Conservation (phyloP, 2,329 filamentous ascomycete genomes). For the Fusarium odoratissimum region DNA sequence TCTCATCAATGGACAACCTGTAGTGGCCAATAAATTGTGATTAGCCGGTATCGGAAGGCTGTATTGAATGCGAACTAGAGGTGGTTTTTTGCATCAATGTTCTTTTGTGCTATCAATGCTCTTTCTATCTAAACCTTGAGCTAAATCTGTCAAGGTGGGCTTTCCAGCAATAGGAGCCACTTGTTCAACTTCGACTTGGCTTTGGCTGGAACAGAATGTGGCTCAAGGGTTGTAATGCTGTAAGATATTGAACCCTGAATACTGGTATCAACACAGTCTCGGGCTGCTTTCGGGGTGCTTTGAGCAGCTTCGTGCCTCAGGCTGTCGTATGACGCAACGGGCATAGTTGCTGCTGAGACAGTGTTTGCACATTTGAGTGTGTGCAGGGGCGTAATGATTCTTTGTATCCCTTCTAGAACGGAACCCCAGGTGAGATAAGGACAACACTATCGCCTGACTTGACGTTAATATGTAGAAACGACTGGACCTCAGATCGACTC, state of each 20-base stretch:
- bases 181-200: slow-evolving; percentile 3
- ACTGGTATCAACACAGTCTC: background rate
- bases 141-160: background rate
- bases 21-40: background rate
- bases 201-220: background rate
- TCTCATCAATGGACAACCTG: background rate
- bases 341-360: background rate
- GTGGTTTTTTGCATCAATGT: background rate
- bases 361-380: background rate
- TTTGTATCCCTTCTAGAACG: slow-evolving; percentile 34
- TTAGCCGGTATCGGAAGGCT: too few species aligned
- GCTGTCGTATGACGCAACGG: background rate
- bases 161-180: slow-evolving; percentile 1
- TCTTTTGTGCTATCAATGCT: slow-evolving; percentile 18
- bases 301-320: slow-evolving; percentile 6
- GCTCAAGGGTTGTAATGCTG: background rate
- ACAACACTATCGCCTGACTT: slow-evolving; percentile 76
- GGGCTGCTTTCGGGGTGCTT: background rate
- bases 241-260: background rate
- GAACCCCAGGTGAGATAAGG: slow-evolving; percentile 73
- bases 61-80: background rate
- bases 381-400: slow-evolving; percentile 1
- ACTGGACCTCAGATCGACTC: slow-evolving; percentile 46
- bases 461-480: slow-evolving; percentile 36
- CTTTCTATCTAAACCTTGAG: slow-evolving; percentile 11